Base-by-base conservation (phyloP, 768 basidiomycete genomes). In the Trametes elegans region DNA sequence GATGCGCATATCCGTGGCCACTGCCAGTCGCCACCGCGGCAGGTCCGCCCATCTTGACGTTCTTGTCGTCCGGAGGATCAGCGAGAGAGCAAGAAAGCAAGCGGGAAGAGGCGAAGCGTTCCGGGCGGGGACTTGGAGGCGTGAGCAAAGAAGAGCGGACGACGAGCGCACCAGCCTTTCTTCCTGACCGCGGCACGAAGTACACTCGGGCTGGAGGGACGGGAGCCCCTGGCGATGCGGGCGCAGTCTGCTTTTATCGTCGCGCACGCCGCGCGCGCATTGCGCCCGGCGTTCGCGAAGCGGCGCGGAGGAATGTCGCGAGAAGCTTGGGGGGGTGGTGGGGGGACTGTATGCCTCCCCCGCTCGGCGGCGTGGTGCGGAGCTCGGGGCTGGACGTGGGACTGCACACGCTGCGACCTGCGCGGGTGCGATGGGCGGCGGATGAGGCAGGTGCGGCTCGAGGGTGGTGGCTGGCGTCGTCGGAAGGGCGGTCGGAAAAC, bases 21-120 rank as follows among this genome's bases (percentile, higher is more conserved):
- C 41, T 40, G 24, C 50, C 53, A 27, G 31, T 26, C 52, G 59
- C 23, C n/a, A 66, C 56, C 36, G 62, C 65, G 26, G 62, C 65
- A 35, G 62, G 61, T 45, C 65, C 65, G 43, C 63, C 65, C 65
- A 66, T 66, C 29, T 39, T 48, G 27, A n/a, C n/a, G n/a, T n/a
- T n/a, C n/a, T n/a, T n/a, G 14, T n/a, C 9, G 34, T n/a, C 21
- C 10, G 24, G 35, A 49, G 16, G 51, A 44, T 53, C 42, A 16
- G 41, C 24, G 41, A 27, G 7, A 23, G 24, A 6, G 21, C 13
- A 8, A 26, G 7, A 26, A 21, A 18, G 21, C 7, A 13, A 3
- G n/a, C 6, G 32, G 7, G 29, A 36, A 44, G 40, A 34, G 10
- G 10, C 51, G 51, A 53, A 45, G n/a, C n/a, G n/a, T n/a, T n/a